These are phyloP conservation scores for Xylaria sp. DNA, from an alignment of 2,329 filamentous ascomycete genomes.

Conservation along the genomic window DNA sequence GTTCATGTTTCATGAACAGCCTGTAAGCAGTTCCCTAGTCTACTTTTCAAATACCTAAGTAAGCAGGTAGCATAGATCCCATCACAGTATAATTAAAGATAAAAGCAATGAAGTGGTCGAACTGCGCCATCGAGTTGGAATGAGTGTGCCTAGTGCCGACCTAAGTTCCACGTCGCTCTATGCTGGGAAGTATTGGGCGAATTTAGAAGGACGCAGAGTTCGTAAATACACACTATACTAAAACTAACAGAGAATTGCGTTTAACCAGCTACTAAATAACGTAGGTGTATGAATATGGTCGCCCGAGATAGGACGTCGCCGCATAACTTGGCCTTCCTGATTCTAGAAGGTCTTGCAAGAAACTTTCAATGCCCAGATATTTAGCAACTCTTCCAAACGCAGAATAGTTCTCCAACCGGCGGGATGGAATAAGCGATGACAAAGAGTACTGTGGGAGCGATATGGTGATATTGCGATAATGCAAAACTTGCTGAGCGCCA, in stretches of 20 bases:
- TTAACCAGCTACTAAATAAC: background rate
- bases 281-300: background rate
- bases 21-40: background rate
- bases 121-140: background rate
- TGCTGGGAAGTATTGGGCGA: background rate
- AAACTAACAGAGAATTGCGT: background rate
- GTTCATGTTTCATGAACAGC: too few relatives aligned
- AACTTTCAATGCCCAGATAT: background rate
- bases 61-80: background rate
- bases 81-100: background rate
- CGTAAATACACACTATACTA: background rate
- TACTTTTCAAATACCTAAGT: background rate
- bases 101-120: background rate
- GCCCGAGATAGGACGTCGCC: background rate
- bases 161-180: too few relatives aligned
- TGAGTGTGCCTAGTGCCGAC: background rate
- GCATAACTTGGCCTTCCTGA: background rate
- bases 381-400: background rate
- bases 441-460: background rate
- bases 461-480: background rate
- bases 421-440: background rate
- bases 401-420: background rate
- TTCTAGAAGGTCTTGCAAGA: constrained; percentile 1
- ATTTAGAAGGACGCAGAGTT: background rate
- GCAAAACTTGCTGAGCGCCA: background rate